A percentile compares a stretch with the other conserved stretches of the same genome.
These are phyloP conservation scores for Tetrapisispora nanseiensis DNA, from an alignment of 805 yeast genomes.

Conservation along the genomic window DNA sequence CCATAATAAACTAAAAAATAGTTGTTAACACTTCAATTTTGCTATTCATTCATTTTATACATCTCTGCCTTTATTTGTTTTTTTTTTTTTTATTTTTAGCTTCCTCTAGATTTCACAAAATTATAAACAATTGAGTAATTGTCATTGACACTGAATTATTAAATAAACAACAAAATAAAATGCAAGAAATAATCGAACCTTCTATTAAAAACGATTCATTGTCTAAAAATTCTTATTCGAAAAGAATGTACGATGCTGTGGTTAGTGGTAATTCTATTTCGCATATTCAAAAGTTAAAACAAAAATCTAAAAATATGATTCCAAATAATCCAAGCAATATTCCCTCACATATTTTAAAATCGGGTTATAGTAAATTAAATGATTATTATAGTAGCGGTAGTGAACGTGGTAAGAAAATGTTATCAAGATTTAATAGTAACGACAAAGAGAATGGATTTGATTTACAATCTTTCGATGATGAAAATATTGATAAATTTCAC, in stretches of 20 bases:
- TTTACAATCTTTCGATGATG: not conserved
- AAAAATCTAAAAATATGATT: not conserved
- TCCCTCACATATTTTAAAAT: constrained; percentile 6
- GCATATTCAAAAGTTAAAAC: not conserved
- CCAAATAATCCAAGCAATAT: not conserved
- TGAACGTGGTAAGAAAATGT: constrained; percentile 1
- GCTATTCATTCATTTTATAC: too few relatives aligned
- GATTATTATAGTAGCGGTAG: not conserved
- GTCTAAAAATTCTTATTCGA: not conserved
- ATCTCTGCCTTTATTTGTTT: too few relatives aligned
- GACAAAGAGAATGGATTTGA: not conserved
- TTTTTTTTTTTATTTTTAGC: not conserved
- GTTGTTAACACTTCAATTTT: too few relatives aligned
- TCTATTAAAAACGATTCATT: not conserved
- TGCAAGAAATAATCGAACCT: not conserved
- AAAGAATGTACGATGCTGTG: constrained; percentile 1
- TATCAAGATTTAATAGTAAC: not conserved
- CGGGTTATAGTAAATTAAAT: constrained; percentile 4
- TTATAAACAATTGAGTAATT: too few relatives aligned
- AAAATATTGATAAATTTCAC: not conserved
- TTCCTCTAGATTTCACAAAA: not conserved
- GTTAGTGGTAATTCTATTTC: not conserved
- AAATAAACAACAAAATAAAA: not conserved
- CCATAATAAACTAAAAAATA: too few relatives aligned
- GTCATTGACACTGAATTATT: too few relatives aligned